Percentiles rank a stretch among this genome's conserved stretches.
Conservation (phyloP, 129 eudicot genomes). For the Flaveria linearis region DNA sequence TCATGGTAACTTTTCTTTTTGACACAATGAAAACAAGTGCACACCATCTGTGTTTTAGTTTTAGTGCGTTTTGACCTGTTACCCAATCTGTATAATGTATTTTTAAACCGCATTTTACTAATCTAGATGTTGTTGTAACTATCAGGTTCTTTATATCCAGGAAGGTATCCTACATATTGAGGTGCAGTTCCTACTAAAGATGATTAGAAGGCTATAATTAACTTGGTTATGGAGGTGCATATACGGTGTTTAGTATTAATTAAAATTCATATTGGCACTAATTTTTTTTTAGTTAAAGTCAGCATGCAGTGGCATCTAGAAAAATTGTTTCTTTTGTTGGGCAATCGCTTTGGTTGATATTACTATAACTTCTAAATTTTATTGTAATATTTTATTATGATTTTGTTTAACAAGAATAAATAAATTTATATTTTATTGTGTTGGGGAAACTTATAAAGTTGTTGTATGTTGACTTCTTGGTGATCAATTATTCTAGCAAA, state of each 20-base stretch:
- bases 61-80: background rate
- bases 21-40: background rate
- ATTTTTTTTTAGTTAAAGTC: too few species aligned
- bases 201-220: slow-evolving; percentile 1
- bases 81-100: background rate
- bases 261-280: too few species aligned
- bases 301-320: too few species aligned
- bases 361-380: background rate
- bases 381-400: too few species aligned
- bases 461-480: too few species aligned
- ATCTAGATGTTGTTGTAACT: slow-evolving; percentile 17
- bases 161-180: slow-evolving; percentile 24
- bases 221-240: background rate
- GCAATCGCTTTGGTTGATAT: background rate
- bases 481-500: too few species aligned
- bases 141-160: slow-evolving; percentile 26
- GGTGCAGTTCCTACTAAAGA: background rate
- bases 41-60: background rate
- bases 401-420: too few species aligned
- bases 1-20: slow-evolving; percentile 30
- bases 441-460: too few species aligned
- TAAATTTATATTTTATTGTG: too few species aligned
- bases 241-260: background rate
- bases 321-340: background rate
- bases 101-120: background rate